Evolutionary conservation across 2,329 filamentous ascomycete genomes (phyloP), one percentile per base, ranked within the genome.

Genomic region (Ceratocystis harringtonii): DNA sequence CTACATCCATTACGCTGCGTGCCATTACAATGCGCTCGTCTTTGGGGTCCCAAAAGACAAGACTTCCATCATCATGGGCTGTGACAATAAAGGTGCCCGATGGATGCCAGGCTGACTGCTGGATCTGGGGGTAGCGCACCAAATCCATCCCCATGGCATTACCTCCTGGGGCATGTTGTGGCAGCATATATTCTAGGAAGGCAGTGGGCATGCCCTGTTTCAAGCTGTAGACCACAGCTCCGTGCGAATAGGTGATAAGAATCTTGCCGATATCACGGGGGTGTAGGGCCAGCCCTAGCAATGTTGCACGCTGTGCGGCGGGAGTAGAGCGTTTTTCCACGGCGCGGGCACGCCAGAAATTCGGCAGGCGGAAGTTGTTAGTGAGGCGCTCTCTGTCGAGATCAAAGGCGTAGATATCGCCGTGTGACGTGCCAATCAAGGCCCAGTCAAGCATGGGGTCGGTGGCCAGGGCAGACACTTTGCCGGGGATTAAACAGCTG

Each of bases 401-500:
- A 73, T 99, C 94, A 73, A 92, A 99, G n/a, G 90, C 90, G 67
- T 92, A 81, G 10, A 97, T 80, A 66, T 97, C 92, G 68, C 92
- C 91, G 71, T 82, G 89, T 69, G 89, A 84, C 68, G 91, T 78
- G 12, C 91, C 94, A 57, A 97, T 78, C 68, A 99, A 87, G 45
- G 87, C 90, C 84, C 95, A 99, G 74, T 99, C 94, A 68, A 99
- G 79, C 77, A 90, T 89, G 0, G 92, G 90, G 73, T 99, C 94
- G 6, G 88, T 91, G 66, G 88, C 80, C 71, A 97, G 73, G 41
- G 84, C 82, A 15, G 84, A 86, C 22, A 92, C 89, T 61, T 85
- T 81, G 5, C 90, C 91, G 0, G 90, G 89, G 8, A 90, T 86
- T 3, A 88, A 84, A 72, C 91, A 87, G 43, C 84, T 84, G 30